Base-by-base conservation (phyloP, 2,329 filamentous ascomycete species). In the Sporothrix variecibatus region DNA sequence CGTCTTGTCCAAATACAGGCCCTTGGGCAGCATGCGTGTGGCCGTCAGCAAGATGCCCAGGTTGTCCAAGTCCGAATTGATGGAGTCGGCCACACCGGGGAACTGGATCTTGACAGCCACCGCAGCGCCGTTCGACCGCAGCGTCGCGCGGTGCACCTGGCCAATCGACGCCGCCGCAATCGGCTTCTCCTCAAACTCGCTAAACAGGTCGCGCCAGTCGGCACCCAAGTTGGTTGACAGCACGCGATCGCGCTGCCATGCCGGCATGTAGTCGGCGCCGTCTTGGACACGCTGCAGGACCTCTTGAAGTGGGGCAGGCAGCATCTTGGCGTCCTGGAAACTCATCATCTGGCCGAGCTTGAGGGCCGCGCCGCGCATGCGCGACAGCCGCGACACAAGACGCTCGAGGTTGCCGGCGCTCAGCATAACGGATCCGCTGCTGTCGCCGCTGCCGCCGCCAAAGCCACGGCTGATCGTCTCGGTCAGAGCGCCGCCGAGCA, bases 91-190 rank as follows among this genome's bases (percentile, higher is more conserved):
- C 1, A 99, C 96, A 17, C 97, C 97, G 0, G 96, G 96, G 79
- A 99, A 99, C 82, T 99, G 96, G 11, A 99, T 92, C 83, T 99
- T 99, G 79, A 99, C 95, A 3, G 96, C 96, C 0, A 99, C 96
- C 60, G 87, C 86, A 77, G 91, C 87, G 53, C 92, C 91, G 56
- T 88, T 94, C 3, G 92, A 91, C 78, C 91, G 92, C 26, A 99
- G 86, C 0, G 91, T 90, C 2, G 94, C 96, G 75, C 91, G 91
- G 83, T 99, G 96, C 0, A 99, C 96, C 81, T 99, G 96, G 0
- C 97, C 96, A 74, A 99, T 99, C 0, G 96, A 98, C 3, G 96
- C 96, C 0, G 96, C 96, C 0, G 97, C 96, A 75, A 99, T 93
- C 1, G 96, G 96, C 75, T 91, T 91, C 77, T 98, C 96, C 56